A percentile compares a stretch with the other conserved stretches of the same genome.
phyloP scores from a whole-genome alignment of 176 grass and related monocot genomes.

The Cymbopogon citratus region DNA sequence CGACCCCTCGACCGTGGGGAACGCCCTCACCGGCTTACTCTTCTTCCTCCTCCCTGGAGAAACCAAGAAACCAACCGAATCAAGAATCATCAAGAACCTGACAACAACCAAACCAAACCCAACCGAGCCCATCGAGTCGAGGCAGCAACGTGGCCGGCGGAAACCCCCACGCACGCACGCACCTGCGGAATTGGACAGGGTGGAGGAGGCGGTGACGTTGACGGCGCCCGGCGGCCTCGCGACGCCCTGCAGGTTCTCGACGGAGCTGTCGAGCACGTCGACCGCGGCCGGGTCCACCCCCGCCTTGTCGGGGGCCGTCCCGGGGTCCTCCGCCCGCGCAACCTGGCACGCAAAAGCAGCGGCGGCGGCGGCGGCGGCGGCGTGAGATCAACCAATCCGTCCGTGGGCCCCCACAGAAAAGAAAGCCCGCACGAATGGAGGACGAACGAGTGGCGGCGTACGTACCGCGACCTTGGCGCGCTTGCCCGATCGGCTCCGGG shows the following conservation, averaged over 20 bases:
- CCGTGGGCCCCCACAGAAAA: background rate
- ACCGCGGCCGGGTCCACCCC: background rate
- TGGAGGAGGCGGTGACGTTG: background rate
- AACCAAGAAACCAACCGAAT: background rate
- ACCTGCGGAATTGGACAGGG: conserved; percentile 30
- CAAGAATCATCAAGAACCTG: background rate
- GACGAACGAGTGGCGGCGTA: background rate
- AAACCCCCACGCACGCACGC: background rate
- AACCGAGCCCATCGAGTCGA: background rate
- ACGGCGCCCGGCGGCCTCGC: background rate
- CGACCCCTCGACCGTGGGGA: background rate
- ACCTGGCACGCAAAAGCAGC: background rate
- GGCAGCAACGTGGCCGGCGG: background rate
- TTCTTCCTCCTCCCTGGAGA: conserved; percentile 32
- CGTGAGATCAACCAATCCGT: conserved; percentile 20
- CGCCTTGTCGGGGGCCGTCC: background rate
- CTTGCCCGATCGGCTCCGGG: conserved; percentile 38
- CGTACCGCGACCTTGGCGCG: conserved; percentile 45
- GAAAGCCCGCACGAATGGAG: background rate
- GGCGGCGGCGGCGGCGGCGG: background rate
- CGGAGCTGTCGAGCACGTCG: conserved; percentile 18
- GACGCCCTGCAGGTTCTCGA: background rate
- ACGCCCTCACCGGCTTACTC: background rate
- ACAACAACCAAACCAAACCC: too few species aligned
- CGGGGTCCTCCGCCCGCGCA: background rate